Base-by-base conservation (phyloP, 495 filamentous ascomycete genomes). In the Oidiodendron maius region DNA sequence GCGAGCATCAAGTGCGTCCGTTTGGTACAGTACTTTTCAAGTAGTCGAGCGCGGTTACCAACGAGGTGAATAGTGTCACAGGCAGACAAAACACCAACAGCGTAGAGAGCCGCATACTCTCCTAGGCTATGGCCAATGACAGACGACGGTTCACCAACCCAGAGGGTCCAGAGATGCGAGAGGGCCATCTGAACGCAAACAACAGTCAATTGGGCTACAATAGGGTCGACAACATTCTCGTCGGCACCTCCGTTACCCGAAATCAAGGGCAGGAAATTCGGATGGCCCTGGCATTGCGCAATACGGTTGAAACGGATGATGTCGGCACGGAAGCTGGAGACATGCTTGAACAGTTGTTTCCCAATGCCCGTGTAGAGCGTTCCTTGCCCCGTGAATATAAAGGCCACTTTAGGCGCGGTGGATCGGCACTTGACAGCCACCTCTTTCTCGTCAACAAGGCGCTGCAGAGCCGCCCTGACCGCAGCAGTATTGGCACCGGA, bases 51-150 rank as follows among this genome's bases (percentile, higher is more conserved):
- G 44, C 89, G 78, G 25, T 75, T 74, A 18, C 89, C 90, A 43
- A 89, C 83, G 6, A 95, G 74, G 54, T 83, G 87, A 58, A 96
- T 80, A 23, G 84, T 83, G 56, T 95, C 89, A 50, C 76, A 77
- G 25, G 78, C 83, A 4, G 84, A 86, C 11, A 96, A 65, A 9
- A 94, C 83, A 40, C 88, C 90, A 12, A 89, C 83, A 24, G 81
- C 78, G 55, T 91, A 75, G 2, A 95, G 71, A 11, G 91, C 90
- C 39, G 90, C 89, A 65, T 91, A 95, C 62, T 96, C 89, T 44
- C 90, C 90, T n/a, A 78, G 56, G 60, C 87, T 93, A 66, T 96
- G 91, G 21, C 91, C 91, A 28, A 95, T 70, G 3, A 95, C 88
- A 32, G 81, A 82, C 35, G 75, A 70, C 16, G 90, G 90, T 17